These are phyloP conservation scores for Kuraishia piskuri DNA, from an alignment of 805 yeast species.

Conservation along the genomic window DNA sequence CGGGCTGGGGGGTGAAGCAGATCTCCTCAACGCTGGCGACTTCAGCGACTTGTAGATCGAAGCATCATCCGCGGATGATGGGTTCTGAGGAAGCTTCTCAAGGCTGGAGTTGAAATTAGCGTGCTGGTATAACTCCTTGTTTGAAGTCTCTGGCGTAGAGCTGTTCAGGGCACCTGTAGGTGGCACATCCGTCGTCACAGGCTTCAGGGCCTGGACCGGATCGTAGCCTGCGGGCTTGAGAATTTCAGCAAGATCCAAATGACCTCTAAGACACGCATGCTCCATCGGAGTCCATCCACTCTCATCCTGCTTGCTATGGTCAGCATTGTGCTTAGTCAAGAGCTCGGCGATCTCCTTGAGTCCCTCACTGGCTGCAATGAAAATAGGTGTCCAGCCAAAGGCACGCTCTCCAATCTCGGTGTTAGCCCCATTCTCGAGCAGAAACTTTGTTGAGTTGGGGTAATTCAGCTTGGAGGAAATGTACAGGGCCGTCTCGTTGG, in stretches of 20 bases:
- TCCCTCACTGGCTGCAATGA: constrained; percentile 87
- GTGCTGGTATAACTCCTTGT: constrained; percentile 1
- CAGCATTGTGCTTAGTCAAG: constrained; percentile 46
- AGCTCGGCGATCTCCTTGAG: constrained; percentile 43
- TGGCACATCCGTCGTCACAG: background rate
- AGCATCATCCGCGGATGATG: background rate
- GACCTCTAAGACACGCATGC: constrained; percentile 89
- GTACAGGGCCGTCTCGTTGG: constrained; percentile 76
- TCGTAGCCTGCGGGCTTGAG: constrained; percentile 42
- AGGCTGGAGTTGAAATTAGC: constrained; percentile 9
- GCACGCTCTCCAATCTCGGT: constrained; percentile 68
- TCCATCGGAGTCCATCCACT: constrained; percentile 98
- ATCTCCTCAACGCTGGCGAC: background rate
- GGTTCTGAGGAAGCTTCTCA: constrained; percentile 11
- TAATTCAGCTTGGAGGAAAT: constrained; percentile 64
- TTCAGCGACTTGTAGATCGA: constrained; percentile 6
- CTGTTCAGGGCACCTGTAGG: background rate
- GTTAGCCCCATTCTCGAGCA: constrained; percentile 55
- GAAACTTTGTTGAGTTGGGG: constrained; percentile 39
- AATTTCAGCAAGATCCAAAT: constrained; percentile 56
- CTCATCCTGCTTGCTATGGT: constrained; percentile 52
- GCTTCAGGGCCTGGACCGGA: constrained; percentile 11
- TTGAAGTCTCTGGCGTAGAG: background rate
- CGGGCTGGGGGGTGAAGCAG: constrained; percentile 32
- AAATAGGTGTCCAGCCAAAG: constrained; percentile 93